phyloP scores from a whole-genome alignment of 176 grass and related monocot species.

The Poa pratensis region DNA sequence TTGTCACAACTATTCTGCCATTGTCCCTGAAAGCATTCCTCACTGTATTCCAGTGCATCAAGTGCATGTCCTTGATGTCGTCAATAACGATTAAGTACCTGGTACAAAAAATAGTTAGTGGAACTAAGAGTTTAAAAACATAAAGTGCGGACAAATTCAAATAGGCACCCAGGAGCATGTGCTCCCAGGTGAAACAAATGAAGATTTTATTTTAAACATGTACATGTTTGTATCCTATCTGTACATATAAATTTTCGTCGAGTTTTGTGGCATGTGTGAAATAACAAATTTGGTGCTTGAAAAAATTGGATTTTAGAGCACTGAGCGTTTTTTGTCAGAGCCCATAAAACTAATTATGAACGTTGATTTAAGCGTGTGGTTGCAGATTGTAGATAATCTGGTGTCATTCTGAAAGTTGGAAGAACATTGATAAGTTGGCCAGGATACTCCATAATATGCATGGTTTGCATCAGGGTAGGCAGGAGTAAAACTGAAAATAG shows the following conservation, averaged over 20 bases:
- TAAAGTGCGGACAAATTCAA: too few relatives aligned
- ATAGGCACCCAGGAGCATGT: too few relatives aligned
- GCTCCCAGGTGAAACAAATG: too few relatives aligned
- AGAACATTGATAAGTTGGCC: neutral
- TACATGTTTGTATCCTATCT: too few relatives aligned
- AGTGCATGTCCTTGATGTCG: neutral
- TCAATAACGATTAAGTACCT: constrained; percentile 32
- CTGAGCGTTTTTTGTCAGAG: too few relatives aligned
- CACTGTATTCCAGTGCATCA: neutral
- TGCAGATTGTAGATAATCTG: neutral
- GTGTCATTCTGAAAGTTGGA: neutral
- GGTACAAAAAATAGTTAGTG: neutral
- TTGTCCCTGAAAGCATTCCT: neutral
- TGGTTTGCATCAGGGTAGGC: neutral
- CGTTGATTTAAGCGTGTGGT: neutral
- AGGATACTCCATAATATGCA: neutral
- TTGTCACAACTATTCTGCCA: constrained; percentile 34
- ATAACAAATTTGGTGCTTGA: too few relatives aligned
- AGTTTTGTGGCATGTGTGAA: too few relatives aligned
- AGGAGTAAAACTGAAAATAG: neutral
- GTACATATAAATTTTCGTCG: too few relatives aligned
- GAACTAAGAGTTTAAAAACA: neutral
- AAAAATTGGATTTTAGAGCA: too few relatives aligned
- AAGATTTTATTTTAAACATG: too few relatives aligned
- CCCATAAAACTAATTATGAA: too few relatives aligned